Conservation (phyloP, 2,329 filamentous ascomycete species). For the Neofusicoccum ribis region DNA sequence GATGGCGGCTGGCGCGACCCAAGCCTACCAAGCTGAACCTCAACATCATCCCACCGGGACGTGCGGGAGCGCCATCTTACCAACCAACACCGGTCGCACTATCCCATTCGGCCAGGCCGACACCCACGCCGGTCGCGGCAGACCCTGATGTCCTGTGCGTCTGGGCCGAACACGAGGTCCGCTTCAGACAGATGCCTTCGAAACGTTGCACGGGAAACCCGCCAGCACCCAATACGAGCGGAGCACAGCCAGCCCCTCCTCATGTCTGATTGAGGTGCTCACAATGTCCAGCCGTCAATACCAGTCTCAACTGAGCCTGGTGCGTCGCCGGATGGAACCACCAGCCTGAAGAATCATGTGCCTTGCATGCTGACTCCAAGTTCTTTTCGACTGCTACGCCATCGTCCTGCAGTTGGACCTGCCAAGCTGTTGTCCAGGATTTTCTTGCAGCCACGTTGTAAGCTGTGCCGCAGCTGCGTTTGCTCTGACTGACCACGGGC, state of each 20-base stretch:
- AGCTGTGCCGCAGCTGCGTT: constrained; percentile 4
- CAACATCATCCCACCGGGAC: constrained; percentile 9
- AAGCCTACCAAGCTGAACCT: background rate
- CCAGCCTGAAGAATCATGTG: background rate
- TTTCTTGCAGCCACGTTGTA: background rate
- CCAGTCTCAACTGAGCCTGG: background rate
- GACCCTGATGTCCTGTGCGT: constrained; percentile 4
- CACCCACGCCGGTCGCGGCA: background rate
- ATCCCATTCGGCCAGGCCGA: background rate
- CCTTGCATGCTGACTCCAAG: background rate
- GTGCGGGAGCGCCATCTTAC: constrained; percentile 5
- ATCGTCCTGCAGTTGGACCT: background rate
- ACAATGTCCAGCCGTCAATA: background rate
- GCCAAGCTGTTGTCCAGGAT: background rate
- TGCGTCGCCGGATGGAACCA: background rate
- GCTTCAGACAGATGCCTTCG: background rate
- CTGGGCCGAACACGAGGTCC: background rate
- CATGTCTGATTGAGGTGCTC: background rate
- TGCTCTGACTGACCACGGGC: background rate
- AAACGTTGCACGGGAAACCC: background rate
- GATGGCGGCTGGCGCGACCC: background rate
- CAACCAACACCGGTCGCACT: background rate
- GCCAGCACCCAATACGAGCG: background rate
- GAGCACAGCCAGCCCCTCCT: background rate
- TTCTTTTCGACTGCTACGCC: background rate